Conservation (phyloP, 257 asterid species). For the Lantana camara region DNA sequence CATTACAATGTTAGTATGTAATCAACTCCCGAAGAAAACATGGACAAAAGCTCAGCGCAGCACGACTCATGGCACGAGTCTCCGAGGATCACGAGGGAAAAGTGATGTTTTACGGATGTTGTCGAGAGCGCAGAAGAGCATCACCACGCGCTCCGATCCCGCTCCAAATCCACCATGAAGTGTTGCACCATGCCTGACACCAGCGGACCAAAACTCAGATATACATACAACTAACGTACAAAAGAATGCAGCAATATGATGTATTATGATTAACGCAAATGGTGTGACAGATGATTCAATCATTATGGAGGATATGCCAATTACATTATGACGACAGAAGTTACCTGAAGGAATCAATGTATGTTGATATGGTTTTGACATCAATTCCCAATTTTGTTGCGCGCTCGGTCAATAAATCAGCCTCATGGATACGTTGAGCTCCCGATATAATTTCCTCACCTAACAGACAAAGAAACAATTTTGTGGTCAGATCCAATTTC, state of each 20-base stretch:
- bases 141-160: slow-evolving; percentile 87
- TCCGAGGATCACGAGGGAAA: no score
- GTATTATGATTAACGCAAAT: no score
- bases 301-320: background rate
- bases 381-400: slow-evolving; percentile 80
- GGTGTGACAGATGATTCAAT: no score
- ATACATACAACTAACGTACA: background rate
- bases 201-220: background rate
- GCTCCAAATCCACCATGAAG: slow-evolving; percentile 95
- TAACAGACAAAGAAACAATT: slow-evolving; percentile 25
- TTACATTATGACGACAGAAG: background rate
- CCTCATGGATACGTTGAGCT: slow-evolving; percentile 87
- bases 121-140: no score
- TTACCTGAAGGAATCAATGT: slow-evolving; percentile 84
- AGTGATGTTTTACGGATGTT: no score
- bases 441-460: no score
- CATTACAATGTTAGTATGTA: no score
- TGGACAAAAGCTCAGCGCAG: no score
- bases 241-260: no score
- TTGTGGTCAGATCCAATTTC: background rate
- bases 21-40: no score
- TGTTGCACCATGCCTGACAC: slow-evolving; percentile 74
- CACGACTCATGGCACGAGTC: slow-evolving; percentile 73
- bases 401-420: slow-evolving; percentile 64
- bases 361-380: slow-evolving; percentile 70